A percentile compares a stretch with the other conserved stretches of the same genome.
Conservation (phyloP, 2,329 filamentous ascomycete genomes). For the Cladosporium sp. region DNA sequence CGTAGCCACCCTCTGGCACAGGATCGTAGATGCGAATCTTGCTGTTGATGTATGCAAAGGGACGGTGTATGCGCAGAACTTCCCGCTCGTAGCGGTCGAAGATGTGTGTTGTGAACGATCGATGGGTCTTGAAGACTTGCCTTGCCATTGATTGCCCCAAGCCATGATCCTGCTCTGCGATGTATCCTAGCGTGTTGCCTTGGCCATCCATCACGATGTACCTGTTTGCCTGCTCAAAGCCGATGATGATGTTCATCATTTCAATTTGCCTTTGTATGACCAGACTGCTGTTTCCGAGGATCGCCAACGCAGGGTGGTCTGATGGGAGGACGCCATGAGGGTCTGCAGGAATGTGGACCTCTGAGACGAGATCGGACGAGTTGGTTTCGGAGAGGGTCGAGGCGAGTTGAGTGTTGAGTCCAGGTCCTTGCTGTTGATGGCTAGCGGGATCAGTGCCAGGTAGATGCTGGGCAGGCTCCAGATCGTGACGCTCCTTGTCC, state of each 20-base stretch:
- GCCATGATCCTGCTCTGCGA: conserved; percentile 60
- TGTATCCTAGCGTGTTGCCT: conserved; percentile 60
- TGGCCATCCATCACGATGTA: conserved; percentile 63
- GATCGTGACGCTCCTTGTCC: neutral
- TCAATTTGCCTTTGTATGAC: conserved; percentile 61
- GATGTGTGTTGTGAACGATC: conserved; percentile 62
- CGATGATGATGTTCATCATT: conserved; percentile 62
- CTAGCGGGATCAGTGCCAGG: neutral
- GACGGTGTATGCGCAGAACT: conserved; percentile 58
- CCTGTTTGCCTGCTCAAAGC: conserved; percentile 63
- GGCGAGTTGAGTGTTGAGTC: conserved; percentile 33
- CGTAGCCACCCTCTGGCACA: conserved; percentile 37
- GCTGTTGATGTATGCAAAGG: conserved; percentile 61
- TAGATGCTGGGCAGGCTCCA: conserved; percentile 5
- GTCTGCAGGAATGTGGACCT: conserved; percentile 60
- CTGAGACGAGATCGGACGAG: conserved; percentile 49
- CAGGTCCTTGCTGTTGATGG: conserved; percentile 11
- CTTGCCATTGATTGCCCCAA: conserved; percentile 53
- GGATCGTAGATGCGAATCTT: conserved; percentile 55
- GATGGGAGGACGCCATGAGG: conserved; percentile 55
- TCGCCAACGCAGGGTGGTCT: conserved; percentile 53
- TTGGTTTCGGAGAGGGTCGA: conserved; percentile 44
- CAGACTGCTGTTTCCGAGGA: conserved; percentile 58
- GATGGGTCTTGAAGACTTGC: conserved; percentile 59
- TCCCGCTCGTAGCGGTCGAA: conserved; percentile 59